Percentiles rank a stretch among this genome's conserved stretches.
phyloP scores from a whole-genome alignment of 371 early-diverging fungal genomes.

The Furculomyces boomerangus region DNA sequence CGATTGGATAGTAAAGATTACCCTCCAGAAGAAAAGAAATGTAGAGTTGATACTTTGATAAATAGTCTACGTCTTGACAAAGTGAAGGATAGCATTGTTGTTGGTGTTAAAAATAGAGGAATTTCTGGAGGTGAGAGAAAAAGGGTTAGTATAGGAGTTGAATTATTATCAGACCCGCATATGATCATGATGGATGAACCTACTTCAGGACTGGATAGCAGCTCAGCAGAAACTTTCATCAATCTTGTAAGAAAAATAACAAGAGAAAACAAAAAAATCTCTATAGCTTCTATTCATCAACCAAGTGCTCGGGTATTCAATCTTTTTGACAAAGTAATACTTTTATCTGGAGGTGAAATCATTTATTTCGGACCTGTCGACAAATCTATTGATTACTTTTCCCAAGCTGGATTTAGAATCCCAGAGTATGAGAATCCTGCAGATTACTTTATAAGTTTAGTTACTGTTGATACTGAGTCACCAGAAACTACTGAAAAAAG shows the following conservation, averaged over 20 bases:
- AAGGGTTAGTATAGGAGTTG: slow-evolving; percentile 66
- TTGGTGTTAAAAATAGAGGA: slow-evolving; percentile 40
- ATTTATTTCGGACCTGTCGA: slow-evolving; percentile 38
- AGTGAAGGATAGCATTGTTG: slow-evolving; percentile 41
- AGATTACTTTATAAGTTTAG: slow-evolving; percentile 36
- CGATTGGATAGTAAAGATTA: slow-evolving; percentile 37
- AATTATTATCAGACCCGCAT: slow-evolving; percentile 45
- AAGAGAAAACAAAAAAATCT: slow-evolving; percentile 33
- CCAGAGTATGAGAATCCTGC: slow-evolving; percentile 30
- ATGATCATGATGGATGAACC: slow-evolving; percentile 46
- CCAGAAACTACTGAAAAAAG: slow-evolving; percentile 7
- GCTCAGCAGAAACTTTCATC: slow-evolving; percentile 45
- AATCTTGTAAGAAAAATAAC: slow-evolving; percentile 34
- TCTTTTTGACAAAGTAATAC: slow-evolving; percentile 58
- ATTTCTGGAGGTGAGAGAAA: slow-evolving; percentile 76
- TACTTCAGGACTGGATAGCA: slow-evolving; percentile 63
- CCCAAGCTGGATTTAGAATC: slow-evolving; percentile 30
- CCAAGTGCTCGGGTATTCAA: slow-evolving; percentile 64
- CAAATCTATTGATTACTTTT: slow-evolving; percentile 29
- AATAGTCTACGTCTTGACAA: slow-evolving; percentile 36
- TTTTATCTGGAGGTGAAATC: slow-evolving; percentile 59
- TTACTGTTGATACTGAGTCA: slow-evolving; percentile 16
- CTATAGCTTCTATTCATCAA: slow-evolving; percentile 69
- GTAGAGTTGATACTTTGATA: slow-evolving; percentile 31
- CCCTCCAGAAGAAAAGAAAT: slow-evolving; percentile 28